Evolutionary conservation across 805 yeast species (phyloP), one percentile per base, ranked within the genome.

Genomic region (Lipomyces japonicus): DNA sequence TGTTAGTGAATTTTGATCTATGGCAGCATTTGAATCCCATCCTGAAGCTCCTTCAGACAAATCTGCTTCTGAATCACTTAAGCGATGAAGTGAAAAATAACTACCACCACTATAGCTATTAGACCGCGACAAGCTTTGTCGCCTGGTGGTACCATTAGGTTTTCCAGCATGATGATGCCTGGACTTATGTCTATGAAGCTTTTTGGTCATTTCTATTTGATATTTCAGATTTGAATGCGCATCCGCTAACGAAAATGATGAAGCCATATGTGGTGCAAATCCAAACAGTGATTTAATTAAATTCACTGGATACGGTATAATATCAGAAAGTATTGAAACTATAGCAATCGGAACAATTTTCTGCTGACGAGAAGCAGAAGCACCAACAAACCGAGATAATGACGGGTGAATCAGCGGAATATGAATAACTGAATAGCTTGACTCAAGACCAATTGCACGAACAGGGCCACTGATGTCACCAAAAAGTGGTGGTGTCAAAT

Each of bases 211-310:
- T 14, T 54, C 56, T n/a, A 64, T 46, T 45, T 64, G 63, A 24
- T 47, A 50, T 7, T 48, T 42, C 9, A 65, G 53, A 43, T 51
- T 48, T 10, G 65, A 55, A 44, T 65, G 61, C 4, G 63, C 62
- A 5, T 58, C 50, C 1, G 66, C 64, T 22, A 62, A 61, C 19
- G 63, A 34, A 39, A 46, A 63, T 16, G 65, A 53, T 5, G 62
- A 50, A 3, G 68, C 66, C 25, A 65, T 48, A 48, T 65, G 68
- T 3, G 69, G 68, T 9, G 63, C 61, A 9, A 65, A 55, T 16
- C 58, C 39, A 18, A 39, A 40, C n/a, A 65, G 41, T 9, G 55
- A 39, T 23, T 50, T 50, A 24, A 59, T 50, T 34, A 65, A 50
- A 23, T 58, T 49, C 23, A 42, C 42, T 2, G 68, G 67, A 49